phyloP scores from a whole-genome alignment of 345 rosid genomes.

The Citrus mangshanensis region DNA sequence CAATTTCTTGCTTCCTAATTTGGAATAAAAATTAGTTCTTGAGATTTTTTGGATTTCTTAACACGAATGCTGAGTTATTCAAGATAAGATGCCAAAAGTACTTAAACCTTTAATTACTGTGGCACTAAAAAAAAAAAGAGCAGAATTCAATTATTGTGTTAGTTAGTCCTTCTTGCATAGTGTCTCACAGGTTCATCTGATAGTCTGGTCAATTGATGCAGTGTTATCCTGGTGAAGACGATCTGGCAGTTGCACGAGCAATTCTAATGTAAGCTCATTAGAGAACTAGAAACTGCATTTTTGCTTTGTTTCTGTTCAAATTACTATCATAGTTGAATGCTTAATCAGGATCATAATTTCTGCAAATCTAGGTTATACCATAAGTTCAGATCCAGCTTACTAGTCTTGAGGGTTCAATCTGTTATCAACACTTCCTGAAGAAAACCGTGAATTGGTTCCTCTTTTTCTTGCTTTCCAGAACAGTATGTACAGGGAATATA shows the following conservation, averaged over 20 bases:
- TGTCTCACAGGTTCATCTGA: slow-evolving; percentile 6
- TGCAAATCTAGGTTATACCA: not conserved
- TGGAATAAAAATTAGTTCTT: not conserved
- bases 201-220: slow-evolving; percentile 35
- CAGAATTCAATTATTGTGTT: not conserved
- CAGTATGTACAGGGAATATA: too few species aligned
- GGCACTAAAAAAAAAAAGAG: not conserved
- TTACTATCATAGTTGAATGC: not conserved
- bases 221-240: slow-evolving; percentile 99
- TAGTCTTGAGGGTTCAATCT: not conserved
- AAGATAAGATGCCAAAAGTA: not conserved
- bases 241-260: slow-evolving; percentile 83
- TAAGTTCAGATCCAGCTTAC: not conserved
- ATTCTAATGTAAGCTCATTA: slow-evolving; percentile 57
- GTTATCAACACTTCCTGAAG: not conserved
- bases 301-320: not conserved
- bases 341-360: not conserved
- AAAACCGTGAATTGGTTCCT: too few species aligned
- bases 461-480: too few species aligned
- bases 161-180: not conserved
- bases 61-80: not conserved
- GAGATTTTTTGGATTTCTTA: not conserved
- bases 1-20: not conserved
- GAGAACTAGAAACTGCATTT: not conserved
- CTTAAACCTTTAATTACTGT: not conserved